Percentiles rank a stretch among this genome's conserved stretches.
phyloP scores from a whole-genome alignment of 192 early-diverging fungal genomes.

The Ambispora gerdemannii region DNA sequence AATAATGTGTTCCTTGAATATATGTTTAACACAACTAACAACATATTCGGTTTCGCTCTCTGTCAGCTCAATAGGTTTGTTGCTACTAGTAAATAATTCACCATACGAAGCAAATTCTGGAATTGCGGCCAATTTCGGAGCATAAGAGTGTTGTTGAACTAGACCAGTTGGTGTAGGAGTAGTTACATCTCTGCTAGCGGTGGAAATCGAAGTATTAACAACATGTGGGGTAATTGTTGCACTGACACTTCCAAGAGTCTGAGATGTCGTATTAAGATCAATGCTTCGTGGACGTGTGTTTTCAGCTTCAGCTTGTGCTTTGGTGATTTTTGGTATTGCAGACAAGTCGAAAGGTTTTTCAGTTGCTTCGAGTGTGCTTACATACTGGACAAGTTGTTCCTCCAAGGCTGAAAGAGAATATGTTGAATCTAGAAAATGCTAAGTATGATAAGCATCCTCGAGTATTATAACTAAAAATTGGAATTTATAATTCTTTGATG shows the following conservation, averaged over 20 bases:
- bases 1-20: slow-evolving; percentile 85
- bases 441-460: neutral
- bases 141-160: slow-evolving; percentile 74
- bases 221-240: slow-evolving; percentile 4
- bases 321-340: slow-evolving; percentile 76
- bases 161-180: slow-evolving; percentile 39
- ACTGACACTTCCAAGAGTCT: slow-evolving; percentile 38
- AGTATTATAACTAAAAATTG: neutral
- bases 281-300: slow-evolving; percentile 51
- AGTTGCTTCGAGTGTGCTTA: slow-evolving; percentile 60
- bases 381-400: slow-evolving; percentile 81
- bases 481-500: neutral
- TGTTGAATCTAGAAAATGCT: slow-evolving; percentile 63
- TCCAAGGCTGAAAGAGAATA: slow-evolving; percentile 85
- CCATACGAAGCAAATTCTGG: slow-evolving; percentile 84
- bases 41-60: slow-evolving; percentile 96
- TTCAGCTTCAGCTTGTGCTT: slow-evolving; percentile 82
- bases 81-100: slow-evolving; percentile 80
- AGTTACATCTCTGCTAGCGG: slow-evolving; percentile 36
- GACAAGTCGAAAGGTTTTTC: slow-evolving; percentile 75
- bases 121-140: slow-evolving; percentile 72
- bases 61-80: slow-evolving; percentile 73
- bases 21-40: slow-evolving; percentile 88
- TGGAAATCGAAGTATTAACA: slow-evolving; percentile 8
- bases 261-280: slow-evolving; percentile 27